These are phyloP conservation scores for Aspergillus latus DNA, from an alignment of 2,329 filamentous ascomycete genomes.

Conservation along the genomic window DNA sequence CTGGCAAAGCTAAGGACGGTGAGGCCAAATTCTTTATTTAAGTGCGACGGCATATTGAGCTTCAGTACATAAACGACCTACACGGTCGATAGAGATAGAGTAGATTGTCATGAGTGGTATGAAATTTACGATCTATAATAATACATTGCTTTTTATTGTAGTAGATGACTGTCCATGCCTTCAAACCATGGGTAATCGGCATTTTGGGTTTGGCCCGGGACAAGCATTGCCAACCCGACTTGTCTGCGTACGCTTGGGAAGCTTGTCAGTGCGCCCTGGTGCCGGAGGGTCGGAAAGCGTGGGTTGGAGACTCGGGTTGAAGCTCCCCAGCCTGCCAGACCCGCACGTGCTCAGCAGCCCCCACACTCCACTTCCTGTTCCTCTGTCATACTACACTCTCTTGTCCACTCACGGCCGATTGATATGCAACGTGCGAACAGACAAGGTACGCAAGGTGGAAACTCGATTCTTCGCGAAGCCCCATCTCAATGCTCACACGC, in stretches of 20 bases:
- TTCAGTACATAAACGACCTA: neutral
- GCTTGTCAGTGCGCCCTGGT: neutral
- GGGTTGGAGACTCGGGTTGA: slow-evolving; percentile 6
- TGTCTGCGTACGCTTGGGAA: slow-evolving; percentile 8
- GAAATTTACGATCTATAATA: neutral
- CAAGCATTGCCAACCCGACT: slow-evolving; percentile 5
- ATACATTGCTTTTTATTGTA: neutral
- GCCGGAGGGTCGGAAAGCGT: neutral
- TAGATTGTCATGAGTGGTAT: slow-evolving; percentile 1
- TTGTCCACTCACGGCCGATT: slow-evolving; percentile 17
- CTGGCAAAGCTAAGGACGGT: slow-evolving; percentile 81
- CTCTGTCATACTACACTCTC: neutral
- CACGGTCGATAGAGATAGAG: slow-evolving; percentile 11
- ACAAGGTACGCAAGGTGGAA: slow-evolving; percentile 4
- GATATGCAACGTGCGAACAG: slow-evolving; percentile 17
- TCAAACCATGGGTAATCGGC: neutral
- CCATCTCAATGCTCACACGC: neutral
- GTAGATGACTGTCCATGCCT: too few species aligned
- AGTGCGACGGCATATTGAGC: neutral
- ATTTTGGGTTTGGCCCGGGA: neutral
- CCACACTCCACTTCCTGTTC: slow-evolving; percentile 7
- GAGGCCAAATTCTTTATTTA: slow-evolving; percentile 65
- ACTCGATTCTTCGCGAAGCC: neutral
- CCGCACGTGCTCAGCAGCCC: slow-evolving; percentile 1
- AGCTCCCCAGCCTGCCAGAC: neutral